Evolutionary conservation across 2,329 filamentous ascomycete genomes (phyloP), one percentile per base, ranked within the genome.

Genomic region (Colletotrichum phormii): DNA sequence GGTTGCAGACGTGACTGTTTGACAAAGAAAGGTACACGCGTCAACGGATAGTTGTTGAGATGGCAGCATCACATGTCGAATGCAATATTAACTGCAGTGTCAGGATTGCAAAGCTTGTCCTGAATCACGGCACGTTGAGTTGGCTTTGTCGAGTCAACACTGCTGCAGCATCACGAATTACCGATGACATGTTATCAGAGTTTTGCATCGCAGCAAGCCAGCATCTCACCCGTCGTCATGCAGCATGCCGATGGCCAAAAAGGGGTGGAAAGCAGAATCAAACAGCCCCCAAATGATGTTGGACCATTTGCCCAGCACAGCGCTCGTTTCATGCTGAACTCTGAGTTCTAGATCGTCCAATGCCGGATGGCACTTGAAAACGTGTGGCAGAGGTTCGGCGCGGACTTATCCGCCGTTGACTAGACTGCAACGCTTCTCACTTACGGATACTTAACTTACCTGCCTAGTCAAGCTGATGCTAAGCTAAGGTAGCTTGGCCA

Each of bases 311-410:
- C 15, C 7, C 13, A 24, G 18, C 11, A 62, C 26, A 31, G 29
- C 18, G 59, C 46, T 35, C 31, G 62, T 64, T 42, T 64, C 51
- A 55, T 31, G 12, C 22, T 11, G 49, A 64, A 64, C 51, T 55
- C 13, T 64, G 33, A 33, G 18, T 22, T 49, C 46, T 33, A 64
- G 49, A 64, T 64, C 51, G 33, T 55, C 62, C 33, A 55, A 55
- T 64, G 51, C 51, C 62, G 49, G 24, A 64, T 64, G 49, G 15
- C 62, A 55, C 22, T 55, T 9, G 33, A 22, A 15, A 46, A 64
- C 24, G 33, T 42, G 51, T 31, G 42, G 60, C 5, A 24, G 35
- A 64, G 37, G 49, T 5, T 55, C 37, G 35, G 31, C 53, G 53
- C 60, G 51, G 33, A n/a, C 31, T 64, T 13, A 15, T 15, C 49